A percentile compares a stretch with the other conserved stretches of the same genome.
These are phyloP conservation scores for Ophiostoma sp. DNA, from an alignment of 2,329 filamentous ascomycete species.

Conservation along the genomic window DNA sequence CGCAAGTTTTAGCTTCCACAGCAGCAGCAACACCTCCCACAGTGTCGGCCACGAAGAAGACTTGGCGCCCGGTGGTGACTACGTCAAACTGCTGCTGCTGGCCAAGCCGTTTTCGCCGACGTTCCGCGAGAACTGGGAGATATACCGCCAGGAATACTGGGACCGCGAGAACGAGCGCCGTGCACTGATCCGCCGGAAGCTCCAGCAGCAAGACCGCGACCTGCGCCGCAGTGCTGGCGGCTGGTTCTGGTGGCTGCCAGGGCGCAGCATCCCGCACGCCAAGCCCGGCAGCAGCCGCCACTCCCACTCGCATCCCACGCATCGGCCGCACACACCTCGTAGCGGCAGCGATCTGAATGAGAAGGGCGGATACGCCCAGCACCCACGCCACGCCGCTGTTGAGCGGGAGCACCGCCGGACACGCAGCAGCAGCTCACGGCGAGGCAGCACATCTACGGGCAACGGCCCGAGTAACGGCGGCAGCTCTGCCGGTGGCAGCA, in stretches of 20 bases:
- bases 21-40: neutral
- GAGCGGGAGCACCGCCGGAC: constrained; percentile 46
- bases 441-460: constrained; percentile 42
- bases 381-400: constrained; percentile 41
- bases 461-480: constrained; percentile 30
- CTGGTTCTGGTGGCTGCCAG: constrained; percentile 84
- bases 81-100: constrained; percentile 81
- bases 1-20: constrained; percentile 14
- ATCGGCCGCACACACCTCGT: constrained; percentile 23
- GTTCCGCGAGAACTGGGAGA: constrained; percentile 95
- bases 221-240: constrained; percentile 63
- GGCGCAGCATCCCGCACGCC: constrained; percentile 40
- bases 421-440: constrained; percentile 49
- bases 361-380: constrained; percentile 36
- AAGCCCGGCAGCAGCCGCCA: neutral
- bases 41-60: constrained; percentile 72
- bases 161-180: constrained; percentile 91
- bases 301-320: neutral
- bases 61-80: constrained; percentile 80
- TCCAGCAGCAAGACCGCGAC: constrained; percentile 63
- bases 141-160: constrained; percentile 93
- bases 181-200: constrained; percentile 61
- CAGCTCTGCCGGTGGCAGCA: constrained; percentile 31
- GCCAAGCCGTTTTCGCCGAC: constrained; percentile 93
- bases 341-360: constrained; percentile 19